Conservation (phyloP, 768 basidiomycete species). For the Lentinus tigrinus region DNA sequence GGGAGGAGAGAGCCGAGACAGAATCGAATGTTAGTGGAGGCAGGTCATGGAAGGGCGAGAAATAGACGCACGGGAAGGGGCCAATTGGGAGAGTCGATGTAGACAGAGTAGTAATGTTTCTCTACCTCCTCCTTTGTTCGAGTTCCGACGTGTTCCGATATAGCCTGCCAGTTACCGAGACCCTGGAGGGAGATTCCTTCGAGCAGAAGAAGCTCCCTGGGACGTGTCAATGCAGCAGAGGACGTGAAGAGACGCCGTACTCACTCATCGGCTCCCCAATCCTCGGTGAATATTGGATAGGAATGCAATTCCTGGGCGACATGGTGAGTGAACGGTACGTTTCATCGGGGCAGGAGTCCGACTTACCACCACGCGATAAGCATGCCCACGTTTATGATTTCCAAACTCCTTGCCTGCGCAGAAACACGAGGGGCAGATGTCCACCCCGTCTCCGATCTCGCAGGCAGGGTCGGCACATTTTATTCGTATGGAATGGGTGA, state of each 20-base stretch:
- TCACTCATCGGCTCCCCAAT: slow-evolving; percentile 98
- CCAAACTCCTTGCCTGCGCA: slow-evolving; percentile 88
- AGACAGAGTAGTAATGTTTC: slow-evolving; percentile 80
- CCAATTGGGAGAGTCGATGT: slow-evolving; percentile 76
- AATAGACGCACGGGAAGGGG: slow-evolving; percentile 68
- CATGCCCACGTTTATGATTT: slow-evolving; percentile 80
- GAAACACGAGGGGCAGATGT: slow-evolving; percentile 92
- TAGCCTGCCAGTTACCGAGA: slow-evolving; percentile 95
- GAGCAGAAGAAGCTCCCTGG: slow-evolving; percentile 83
- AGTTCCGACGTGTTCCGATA: slow-evolving; percentile 92
- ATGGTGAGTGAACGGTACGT: slow-evolving; percentile 7
- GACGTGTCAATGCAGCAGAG: background rate
- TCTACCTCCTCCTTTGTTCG: slow-evolving; percentile 93
- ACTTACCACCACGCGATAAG: slow-evolving; percentile 87
- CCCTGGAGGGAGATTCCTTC: slow-evolving; percentile 88
- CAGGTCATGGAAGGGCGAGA: slow-evolving; percentile 2
- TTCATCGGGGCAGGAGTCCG: slow-evolving; percentile 15
- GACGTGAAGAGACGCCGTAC: slow-evolving; percentile 24
- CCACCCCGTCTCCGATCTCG: slow-evolving; percentile 76
- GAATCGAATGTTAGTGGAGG: background rate
- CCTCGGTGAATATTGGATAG: slow-evolving; percentile 90
- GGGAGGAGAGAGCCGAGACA: no score
- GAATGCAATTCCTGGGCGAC: slow-evolving; percentile 82
- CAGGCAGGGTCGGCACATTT: slow-evolving; percentile 88
- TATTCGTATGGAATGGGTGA: slow-evolving; percentile 95